Conservation (phyloP, 2,329 filamentous ascomycete species). For the Calcarisporium arbuscula region DNA sequence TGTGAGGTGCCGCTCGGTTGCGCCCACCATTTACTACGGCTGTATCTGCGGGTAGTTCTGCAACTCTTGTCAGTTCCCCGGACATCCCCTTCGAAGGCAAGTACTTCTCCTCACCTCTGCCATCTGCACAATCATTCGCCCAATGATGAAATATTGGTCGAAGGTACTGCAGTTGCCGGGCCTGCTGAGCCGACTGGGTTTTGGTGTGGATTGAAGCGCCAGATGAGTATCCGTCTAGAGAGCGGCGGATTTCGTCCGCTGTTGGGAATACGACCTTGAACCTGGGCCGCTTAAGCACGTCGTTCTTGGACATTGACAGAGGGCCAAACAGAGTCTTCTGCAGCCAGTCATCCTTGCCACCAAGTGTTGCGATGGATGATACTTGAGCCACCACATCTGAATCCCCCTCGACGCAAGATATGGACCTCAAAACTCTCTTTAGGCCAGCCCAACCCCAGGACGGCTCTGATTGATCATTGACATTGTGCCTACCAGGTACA, state of each 20-base stretch:
- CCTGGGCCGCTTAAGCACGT: constrained; percentile 29
- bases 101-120: constrained; percentile 18
- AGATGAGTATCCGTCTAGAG: constrained; percentile 70
- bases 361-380: constrained; percentile 78
- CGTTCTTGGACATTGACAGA: constrained; percentile 28
- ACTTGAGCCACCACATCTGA: constrained; percentile 57
- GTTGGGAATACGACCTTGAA: constrained; percentile 79
- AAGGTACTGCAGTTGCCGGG: constrained; percentile 68
- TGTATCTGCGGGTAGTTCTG: constrained; percentile 19
- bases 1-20: constrained; percentile 70
- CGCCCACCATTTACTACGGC: constrained; percentile 47
- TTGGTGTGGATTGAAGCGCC: constrained; percentile 80
- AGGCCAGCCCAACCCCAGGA: constrained; percentile 74
- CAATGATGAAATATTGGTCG: constrained; percentile 68
- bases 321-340: constrained; percentile 54
- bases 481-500: constrained; percentile 61
- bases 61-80: constrained; percentile 2
- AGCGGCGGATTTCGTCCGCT: constrained; percentile 67
- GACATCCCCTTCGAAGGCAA: too few relatives aligned
- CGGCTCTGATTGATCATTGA: constrained; percentile 41
- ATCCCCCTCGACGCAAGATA: constrained; percentile 38
- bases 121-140: constrained; percentile 52
- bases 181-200: constrained; percentile 61
- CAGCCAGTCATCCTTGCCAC: constrained; percentile 65
- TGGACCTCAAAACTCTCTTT: constrained; percentile 47